phyloP scores from a whole-genome alignment of 768 basidiomycete species.

The Rhodotorula toruloides region DNA sequence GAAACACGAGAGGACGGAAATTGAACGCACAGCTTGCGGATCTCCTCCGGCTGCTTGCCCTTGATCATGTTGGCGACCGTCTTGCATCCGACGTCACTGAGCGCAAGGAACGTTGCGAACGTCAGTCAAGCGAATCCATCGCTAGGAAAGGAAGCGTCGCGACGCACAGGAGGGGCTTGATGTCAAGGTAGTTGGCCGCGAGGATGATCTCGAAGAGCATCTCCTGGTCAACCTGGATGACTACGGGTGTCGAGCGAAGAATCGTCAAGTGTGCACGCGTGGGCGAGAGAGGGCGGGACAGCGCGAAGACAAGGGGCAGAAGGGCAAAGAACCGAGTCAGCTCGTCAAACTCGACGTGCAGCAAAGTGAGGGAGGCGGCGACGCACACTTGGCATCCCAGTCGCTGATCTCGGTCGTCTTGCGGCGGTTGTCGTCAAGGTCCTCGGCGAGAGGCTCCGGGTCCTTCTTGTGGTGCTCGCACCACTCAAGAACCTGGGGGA shows the following conservation, averaged over 20 bases:
- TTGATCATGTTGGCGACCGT: conserved; percentile 99
- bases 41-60: conserved; percentile 99
- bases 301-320: neutral
- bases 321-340: neutral
- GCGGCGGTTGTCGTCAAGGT: conserved; percentile 90
- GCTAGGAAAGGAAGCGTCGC: neutral
- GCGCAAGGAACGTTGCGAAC: neutral
- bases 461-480: conserved; percentile 98
- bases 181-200: conserved; percentile 98
- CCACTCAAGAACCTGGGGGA: conserved; percentile 83
- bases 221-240: conserved; percentile 97
- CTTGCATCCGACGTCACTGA: conserved; percentile 93
- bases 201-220: conserved; percentile 99
- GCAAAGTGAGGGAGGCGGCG: too few species aligned
- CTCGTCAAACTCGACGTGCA: neutral
- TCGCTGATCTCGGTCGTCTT: conserved; percentile 97
- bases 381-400: conserved; percentile 85
- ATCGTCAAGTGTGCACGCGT: conserved; percentile 10
- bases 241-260: too few species aligned
- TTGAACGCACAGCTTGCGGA: conserved; percentile 95
- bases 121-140: neutral
- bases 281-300: conserved; percentile 5
- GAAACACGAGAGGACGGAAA: conserved; percentile 47
- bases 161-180: conserved; percentile 90
- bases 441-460: conserved; percentile 80